Evolutionary conservation across 768 basidiomycete genomes (phyloP).

Genomic region (Candolleomyces efflorescens): DNA sequence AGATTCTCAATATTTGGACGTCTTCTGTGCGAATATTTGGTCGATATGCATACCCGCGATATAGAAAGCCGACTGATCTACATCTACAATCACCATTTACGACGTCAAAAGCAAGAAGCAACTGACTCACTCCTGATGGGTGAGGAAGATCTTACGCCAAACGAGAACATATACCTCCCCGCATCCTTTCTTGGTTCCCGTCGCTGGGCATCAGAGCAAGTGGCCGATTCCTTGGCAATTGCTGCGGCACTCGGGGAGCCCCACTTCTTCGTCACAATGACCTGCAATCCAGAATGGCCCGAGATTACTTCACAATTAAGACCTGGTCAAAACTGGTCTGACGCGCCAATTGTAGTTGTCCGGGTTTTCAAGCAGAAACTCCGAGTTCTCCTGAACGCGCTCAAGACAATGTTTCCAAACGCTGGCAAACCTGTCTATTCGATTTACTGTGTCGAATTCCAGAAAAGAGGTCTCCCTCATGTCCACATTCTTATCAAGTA

Average conservation of each 20-base stretch:
- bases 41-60: conserved; percentile 35
- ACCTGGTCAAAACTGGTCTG: conserved; percentile 28
- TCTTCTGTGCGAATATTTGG: conserved; percentile 28
- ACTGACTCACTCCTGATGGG: conserved; percentile 26
- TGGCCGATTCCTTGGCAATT: conserved; percentile 26
- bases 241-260: conserved; percentile 23
- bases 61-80: conserved; percentile 28
- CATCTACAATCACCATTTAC: conserved; percentile 24
- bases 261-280: conserved; percentile 36
- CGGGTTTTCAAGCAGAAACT: conserved; percentile 33
- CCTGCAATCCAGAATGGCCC: conserved; percentile 36
- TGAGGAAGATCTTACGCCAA: conserved; percentile 11
- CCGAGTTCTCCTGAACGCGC: conserved; percentile 13
- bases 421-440: conserved; percentile 25
- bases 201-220: conserved; percentile 22
- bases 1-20: conserved; percentile 31
- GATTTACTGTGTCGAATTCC: conserved; percentile 36
- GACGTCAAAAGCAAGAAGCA: conserved; percentile 11
- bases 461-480: conserved; percentile 39
- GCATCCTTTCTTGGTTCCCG: conserved; percentile 30
- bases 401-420: conserved; percentile 26
- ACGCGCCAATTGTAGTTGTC: conserved; percentile 30
- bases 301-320: conserved; percentile 27
- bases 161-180: conserved; percentile 31
- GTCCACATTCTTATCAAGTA: conserved; percentile 35